Evolutionary conservation across 495 filamentous ascomycete species (phyloP).

Genomic region (Talaromyces ruber): DNA sequence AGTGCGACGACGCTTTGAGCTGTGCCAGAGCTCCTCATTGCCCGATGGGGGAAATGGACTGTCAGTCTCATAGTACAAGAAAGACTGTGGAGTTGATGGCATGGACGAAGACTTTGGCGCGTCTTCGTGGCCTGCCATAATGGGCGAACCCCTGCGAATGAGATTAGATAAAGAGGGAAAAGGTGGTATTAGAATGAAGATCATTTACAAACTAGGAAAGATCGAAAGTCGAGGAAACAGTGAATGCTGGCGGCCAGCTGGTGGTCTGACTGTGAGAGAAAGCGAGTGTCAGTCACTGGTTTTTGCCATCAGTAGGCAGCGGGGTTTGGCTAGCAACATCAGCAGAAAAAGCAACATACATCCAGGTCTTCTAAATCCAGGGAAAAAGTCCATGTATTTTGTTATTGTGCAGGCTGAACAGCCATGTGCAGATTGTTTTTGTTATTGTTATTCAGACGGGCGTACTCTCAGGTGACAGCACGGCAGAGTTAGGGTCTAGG

Average conservation of each 20-base stretch:
- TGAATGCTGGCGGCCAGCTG: background rate
- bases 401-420: background rate
- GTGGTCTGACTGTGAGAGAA: background rate
- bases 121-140: constrained; percentile 6
- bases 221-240: background rate
- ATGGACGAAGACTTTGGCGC: constrained; percentile 6
- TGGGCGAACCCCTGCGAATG: background rate
- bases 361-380: background rate
- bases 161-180: background rate
- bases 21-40: constrained; percentile 4
- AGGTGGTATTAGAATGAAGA: background rate
- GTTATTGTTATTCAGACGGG: background rate
- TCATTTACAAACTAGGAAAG: background rate
- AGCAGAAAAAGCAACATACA: constrained; percentile 1
- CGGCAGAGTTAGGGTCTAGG: constrained; percentile 7
- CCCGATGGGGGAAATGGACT: background rate
- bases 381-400: background rate
- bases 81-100: constrained; percentile 5
- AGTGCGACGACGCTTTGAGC: constrained; percentile 19
- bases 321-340: background rate
- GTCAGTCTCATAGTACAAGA: constrained; percentile 3
- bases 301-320: background rate
- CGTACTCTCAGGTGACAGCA: background rate
- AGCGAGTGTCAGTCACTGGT: background rate
- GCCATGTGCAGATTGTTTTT: background rate